These are phyloP conservation scores for Pleurozium schreberi DNA, from an alignment of 225 moss, liverwort and hornwort species.

Conservation along the genomic window DNA sequence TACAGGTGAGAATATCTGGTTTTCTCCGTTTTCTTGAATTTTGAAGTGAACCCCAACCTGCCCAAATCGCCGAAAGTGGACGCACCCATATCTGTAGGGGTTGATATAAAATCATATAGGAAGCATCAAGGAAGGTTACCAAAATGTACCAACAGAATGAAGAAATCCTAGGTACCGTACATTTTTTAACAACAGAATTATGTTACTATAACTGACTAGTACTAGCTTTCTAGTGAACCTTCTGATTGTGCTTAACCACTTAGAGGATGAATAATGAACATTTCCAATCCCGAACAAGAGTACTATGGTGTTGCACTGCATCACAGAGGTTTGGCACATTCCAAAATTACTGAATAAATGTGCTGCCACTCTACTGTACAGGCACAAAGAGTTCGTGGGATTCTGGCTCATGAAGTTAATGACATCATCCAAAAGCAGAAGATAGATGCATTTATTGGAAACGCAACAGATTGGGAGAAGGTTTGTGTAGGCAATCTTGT, in stretches of 20 bases:
- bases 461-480: constrained; percentile 67
- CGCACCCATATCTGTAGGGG: background rate
- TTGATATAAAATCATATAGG: background rate
- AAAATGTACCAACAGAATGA: background rate
- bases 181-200: background rate
- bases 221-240: background rate
- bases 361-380: background rate
- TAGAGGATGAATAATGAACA: background rate
- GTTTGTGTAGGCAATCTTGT: constrained; percentile 44
- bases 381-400: constrained; percentile 53
- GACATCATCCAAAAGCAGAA: constrained; percentile 13
- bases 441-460: constrained; percentile 61
- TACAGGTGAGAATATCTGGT: constrained; percentile 28
- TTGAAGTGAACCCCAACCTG: background rate
- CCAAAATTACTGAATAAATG: background rate
- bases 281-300: background rate
- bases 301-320: background rate
- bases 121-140: background rate
- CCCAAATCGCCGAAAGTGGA: background rate
- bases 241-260: background rate
- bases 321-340: background rate
- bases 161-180: background rate
- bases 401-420: constrained; percentile 24
- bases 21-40: background rate
- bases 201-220: background rate